phyloP scores from a whole-genome alignment of 2,329 filamentous ascomycete species.

The Camptophora hylomeconis region DNA sequence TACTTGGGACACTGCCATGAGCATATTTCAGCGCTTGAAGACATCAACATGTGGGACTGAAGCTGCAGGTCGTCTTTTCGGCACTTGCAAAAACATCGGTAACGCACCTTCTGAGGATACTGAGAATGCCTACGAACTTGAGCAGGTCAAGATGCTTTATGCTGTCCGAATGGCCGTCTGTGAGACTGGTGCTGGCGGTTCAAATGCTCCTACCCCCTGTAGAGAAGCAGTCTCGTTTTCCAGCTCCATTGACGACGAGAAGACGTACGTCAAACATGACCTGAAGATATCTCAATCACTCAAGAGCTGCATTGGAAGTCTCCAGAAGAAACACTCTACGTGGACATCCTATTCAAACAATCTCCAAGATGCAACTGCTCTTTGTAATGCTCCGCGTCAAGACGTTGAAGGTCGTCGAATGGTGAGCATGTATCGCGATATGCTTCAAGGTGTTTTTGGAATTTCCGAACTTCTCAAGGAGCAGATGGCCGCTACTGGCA shows the following conservation, averaged over 20 bases:
- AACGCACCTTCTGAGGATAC: background rate
- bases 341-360: slow-evolving; percentile 3
- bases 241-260: slow-evolving; percentile 1
- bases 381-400: no score
- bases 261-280: background rate
- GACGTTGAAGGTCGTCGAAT: no score
- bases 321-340: slow-evolving; percentile 2
- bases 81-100: background rate
- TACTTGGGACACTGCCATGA: background rate
- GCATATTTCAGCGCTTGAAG: background rate
- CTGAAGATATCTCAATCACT: background rate
- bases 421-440: no score
- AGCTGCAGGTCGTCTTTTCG: slow-evolving; percentile 1
- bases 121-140: background rate
- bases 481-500: no score
- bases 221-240: background rate
- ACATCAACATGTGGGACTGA: slow-evolving; percentile 1
- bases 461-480: no score
- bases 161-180: background rate
- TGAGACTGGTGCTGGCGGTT: background rate
- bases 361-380: slow-evolving; percentile 3
- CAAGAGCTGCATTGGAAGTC: background rate
- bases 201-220: background rate
- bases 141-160: slow-evolving; percentile 2
- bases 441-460: no score